Conservation (phyloP, 441 rosid genomes). For the Pelargonium exstipulatum region DNA sequence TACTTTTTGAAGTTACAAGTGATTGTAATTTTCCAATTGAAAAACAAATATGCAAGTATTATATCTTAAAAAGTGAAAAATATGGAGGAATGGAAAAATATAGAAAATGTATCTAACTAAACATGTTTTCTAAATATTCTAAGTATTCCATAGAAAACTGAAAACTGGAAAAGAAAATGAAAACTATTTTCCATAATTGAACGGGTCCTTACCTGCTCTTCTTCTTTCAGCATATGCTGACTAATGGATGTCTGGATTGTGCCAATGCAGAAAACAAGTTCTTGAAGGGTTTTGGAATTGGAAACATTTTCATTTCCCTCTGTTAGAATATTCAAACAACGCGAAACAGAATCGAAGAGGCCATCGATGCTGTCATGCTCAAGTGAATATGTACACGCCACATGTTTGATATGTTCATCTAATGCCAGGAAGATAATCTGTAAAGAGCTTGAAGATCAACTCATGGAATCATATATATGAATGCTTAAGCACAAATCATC, state of each 20-base stretch:
- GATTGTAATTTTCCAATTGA: too few species aligned
- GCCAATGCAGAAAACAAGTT: slow-evolving; percentile 39
- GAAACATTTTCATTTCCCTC: slow-evolving; percentile 26
- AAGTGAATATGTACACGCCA: slow-evolving; percentile 50
- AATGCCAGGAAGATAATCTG: slow-evolving; percentile 66
- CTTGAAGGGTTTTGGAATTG: slow-evolving; percentile 33
- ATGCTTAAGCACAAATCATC: neutral
- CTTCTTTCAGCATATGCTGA: slow-evolving; percentile 72
- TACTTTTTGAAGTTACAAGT: too few species aligned
- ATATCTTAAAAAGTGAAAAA: too few species aligned
- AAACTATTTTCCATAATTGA: neutral
- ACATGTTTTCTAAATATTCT: too few species aligned
- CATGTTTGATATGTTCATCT: slow-evolving; percentile 44
- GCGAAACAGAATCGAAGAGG: slow-evolving; percentile 39
- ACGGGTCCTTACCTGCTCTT: slow-evolving; percentile 48
- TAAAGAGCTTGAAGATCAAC: slow-evolving; percentile 21
- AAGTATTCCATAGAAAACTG: too few species aligned
- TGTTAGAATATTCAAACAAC: slow-evolving; percentile 34
- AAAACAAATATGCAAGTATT: too few species aligned
- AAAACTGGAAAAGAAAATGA: too few species aligned
- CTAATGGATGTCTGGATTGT: slow-evolving; percentile 47
- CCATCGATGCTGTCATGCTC: slow-evolving; percentile 53
- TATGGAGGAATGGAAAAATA: too few species aligned
- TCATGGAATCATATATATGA: neutral
- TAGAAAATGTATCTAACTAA: too few species aligned